Conservation (phyloP, 495 filamentous ascomycete species). For the Neurospora sp. region DNA sequence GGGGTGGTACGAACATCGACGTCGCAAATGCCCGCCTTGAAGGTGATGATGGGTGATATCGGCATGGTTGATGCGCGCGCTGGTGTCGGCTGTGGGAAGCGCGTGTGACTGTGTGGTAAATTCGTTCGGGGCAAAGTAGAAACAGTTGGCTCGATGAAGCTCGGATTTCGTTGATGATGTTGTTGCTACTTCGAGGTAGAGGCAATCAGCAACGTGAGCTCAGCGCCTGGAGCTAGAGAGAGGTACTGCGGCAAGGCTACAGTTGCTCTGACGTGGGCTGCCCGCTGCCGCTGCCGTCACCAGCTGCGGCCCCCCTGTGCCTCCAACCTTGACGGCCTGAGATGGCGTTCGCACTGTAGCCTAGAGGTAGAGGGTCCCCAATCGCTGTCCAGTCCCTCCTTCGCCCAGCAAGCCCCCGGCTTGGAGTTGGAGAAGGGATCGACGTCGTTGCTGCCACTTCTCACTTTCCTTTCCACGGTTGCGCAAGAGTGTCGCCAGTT, state of each 20-base stretch:
- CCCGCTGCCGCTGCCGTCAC: neutral
- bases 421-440: neutral
- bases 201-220: neutral
- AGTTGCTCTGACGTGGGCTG: neutral
- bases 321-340: neutral
- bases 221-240: neutral
- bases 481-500: neutral
- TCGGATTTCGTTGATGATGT: neutral
- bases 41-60: slow-evolving; percentile 77
- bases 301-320: neutral
- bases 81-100: neutral
- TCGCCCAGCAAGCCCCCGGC: neutral
- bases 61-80: slow-evolving; percentile 48
- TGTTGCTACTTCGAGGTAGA: neutral
- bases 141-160: neutral
- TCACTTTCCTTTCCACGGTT: neutral
- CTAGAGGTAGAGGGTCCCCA: neutral
- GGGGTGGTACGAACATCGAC: slow-evolving; percentile 54
- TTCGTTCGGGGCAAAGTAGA: neutral
- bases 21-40: slow-evolving; percentile 92
- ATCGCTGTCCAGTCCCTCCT: neutral
- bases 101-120: neutral
- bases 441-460: neutral
- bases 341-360: neutral
- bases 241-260: neutral